phyloP scores from a whole-genome alignment of 345 rosid genomes.

The Salix suchowensis region DNA sequence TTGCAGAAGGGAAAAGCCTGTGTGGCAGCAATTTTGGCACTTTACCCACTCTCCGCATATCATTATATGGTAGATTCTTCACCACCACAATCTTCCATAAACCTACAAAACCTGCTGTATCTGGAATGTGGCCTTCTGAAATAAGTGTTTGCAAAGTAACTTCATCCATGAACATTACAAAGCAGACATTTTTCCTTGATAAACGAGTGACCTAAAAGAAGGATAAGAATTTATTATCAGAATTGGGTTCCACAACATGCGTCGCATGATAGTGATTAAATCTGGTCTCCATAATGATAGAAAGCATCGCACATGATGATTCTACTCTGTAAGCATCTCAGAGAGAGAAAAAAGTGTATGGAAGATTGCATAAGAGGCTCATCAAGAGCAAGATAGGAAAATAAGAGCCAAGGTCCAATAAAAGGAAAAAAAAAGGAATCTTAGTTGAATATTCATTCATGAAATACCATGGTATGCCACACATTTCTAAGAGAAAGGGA shows the following conservation, averaged over 20 bases:
- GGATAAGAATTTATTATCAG: conserved; percentile 4
- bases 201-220: conserved; percentile 65
- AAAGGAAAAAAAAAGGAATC: neutral
- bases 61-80: conserved; percentile 75
- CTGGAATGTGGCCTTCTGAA: conserved; percentile 74
- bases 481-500: neutral
- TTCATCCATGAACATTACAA: conserved; percentile 92
- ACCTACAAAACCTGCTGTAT: conserved; percentile 82
- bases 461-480: neutral
- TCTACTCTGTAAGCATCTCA: neutral
- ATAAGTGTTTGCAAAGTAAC: conserved; percentile 61
- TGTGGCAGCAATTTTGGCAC: conserved; percentile 87
- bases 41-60: conserved; percentile 97
- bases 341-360: neutral
- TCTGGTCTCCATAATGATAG: neutral
- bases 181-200: conserved; percentile 95
- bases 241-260: neutral
- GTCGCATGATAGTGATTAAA: neutral
- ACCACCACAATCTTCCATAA: conserved; percentile 92
- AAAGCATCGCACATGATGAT: neutral
- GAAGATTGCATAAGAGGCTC: neutral
- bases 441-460: neutral
- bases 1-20: conserved; percentile 93
- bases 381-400: neutral
- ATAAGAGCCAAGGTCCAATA: neutral